Conservation (phyloP, 139 green algal genomes). For the Yamagishiella unicocca region DNA sequence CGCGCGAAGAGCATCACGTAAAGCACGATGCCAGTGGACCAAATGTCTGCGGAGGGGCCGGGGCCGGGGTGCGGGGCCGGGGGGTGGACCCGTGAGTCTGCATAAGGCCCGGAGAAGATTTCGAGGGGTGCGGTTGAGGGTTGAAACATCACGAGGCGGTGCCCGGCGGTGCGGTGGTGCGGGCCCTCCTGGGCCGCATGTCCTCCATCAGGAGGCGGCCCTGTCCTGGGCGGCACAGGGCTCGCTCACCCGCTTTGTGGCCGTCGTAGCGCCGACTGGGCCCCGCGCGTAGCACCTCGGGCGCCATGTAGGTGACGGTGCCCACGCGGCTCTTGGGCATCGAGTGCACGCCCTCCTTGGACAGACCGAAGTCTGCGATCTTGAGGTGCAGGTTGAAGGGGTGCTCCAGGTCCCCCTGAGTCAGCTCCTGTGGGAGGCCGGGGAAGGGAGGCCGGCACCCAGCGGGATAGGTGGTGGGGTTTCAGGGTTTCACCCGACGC, state of each 20-base stretch:
- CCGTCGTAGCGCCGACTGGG: slow-evolving; percentile 56
- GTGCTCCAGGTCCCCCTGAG: slow-evolving; percentile 45
- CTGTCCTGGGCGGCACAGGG: too few relatives aligned
- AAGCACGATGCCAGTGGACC: slow-evolving; percentile 92
- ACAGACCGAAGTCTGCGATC: slow-evolving; percentile 42
- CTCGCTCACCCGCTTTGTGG: slow-evolving; percentile 47
- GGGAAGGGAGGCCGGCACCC: too few relatives aligned
- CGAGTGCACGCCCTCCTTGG: slow-evolving; percentile 45
- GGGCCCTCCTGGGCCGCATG: too few relatives aligned
- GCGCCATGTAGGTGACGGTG: slow-evolving; percentile 52
- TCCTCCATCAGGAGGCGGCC: too few relatives aligned
- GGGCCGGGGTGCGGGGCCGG: not conserved
- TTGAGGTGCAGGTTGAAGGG: slow-evolving; percentile 49
- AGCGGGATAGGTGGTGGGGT: too few relatives aligned
- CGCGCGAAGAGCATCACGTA: slow-evolving; percentile 96
- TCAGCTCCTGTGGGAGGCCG: slow-evolving; percentile 31
- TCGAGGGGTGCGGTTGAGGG: too few relatives aligned
- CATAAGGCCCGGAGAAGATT: not conserved
- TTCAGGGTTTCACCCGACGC: too few relatives aligned
- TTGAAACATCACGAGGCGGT: too few relatives aligned
- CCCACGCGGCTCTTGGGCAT: slow-evolving; percentile 43
- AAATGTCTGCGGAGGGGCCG: slow-evolving; percentile 62
- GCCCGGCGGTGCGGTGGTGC: too few relatives aligned
- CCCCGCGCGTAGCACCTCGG: slow-evolving; percentile 69
- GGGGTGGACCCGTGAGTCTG: not conserved